Percentiles rank a stretch among this genome's conserved stretches.
phyloP scores from a whole-genome alignment of 495 filamentous ascomycete species.

The Penicillium pulvis region DNA sequence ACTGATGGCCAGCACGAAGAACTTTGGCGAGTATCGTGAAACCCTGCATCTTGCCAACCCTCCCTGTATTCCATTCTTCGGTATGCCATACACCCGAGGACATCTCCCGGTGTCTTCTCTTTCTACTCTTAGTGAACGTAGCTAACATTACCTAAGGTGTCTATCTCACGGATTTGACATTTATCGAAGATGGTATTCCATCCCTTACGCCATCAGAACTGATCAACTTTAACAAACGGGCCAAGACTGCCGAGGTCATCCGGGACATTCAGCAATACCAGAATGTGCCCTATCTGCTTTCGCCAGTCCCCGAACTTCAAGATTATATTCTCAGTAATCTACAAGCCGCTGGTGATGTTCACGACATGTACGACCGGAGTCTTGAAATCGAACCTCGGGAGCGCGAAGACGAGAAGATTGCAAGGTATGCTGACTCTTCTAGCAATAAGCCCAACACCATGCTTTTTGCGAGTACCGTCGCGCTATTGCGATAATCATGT shows the following conservation, averaged over 20 bases:
- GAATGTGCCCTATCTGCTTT: conserved; percentile 88
- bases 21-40: conserved; percentile 96
- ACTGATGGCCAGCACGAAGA: conserved; percentile 97
- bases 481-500: conserved; percentile 33
- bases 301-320: conserved; percentile 87
- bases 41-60: conserved; percentile 89
- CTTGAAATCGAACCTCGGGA: conserved; percentile 91
- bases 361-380: conserved; percentile 98
- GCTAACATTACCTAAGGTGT: conserved; percentile 61
- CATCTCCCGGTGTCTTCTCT: neutral
- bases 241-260: conserved; percentile 97
- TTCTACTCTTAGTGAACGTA: conserved; percentile 3
- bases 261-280: conserved; percentile 98
- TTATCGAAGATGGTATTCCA: conserved; percentile 98
- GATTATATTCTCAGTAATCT: conserved; percentile 97
- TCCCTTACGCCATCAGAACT: conserved; percentile 91
- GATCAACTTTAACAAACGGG: conserved; percentile 98
- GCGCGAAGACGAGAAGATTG: conserved; percentile 93
- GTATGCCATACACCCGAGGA: conserved; percentile 51
- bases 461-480: conserved; percentile 38
- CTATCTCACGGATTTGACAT: conserved; percentile 96
- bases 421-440: conserved; percentile 60
- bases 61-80: conserved; percentile 97
- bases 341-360: conserved; percentile 89
- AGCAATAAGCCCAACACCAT: conserved; percentile 41